phyloP scores from a whole-genome alignment of 148 eudicot genomes.

The Polygonum aviculare region DNA sequence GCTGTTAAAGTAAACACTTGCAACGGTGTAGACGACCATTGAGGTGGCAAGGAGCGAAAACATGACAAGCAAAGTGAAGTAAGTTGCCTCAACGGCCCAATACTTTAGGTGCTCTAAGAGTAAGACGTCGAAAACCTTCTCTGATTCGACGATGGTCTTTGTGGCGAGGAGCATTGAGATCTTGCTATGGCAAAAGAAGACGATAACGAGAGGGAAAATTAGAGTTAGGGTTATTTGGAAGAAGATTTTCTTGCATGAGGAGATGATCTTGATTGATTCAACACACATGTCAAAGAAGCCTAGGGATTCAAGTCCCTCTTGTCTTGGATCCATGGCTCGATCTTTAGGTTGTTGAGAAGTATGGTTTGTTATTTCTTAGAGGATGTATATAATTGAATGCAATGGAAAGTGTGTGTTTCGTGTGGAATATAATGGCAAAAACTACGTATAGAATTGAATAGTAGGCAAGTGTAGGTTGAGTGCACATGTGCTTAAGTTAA shows the following conservation, averaged over 20 bases:
- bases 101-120: constrained; percentile 14
- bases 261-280: constrained; percentile 24
- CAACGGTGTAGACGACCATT: constrained; percentile 33
- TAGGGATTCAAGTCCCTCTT: constrained; percentile 37
- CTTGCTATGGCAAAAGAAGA: constrained; percentile 24
- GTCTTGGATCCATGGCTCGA: constrained; percentile 8
- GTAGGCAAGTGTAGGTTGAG: not conserved
- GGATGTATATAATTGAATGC: not conserved
- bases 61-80: constrained; percentile 18
- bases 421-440: not conserved
- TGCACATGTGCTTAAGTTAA: not conserved
- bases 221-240: constrained; percentile 24
- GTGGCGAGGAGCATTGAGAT: constrained; percentile 17
- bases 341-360: not conserved
- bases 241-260: constrained; percentile 17
- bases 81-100: constrained; percentile 21
- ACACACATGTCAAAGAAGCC: constrained; percentile 36
- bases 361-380: not conserved
- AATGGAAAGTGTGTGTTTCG: not conserved
- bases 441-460: not conserved
- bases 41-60: constrained; percentile 30
- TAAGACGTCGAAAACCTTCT: constrained; percentile 9
- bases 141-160: constrained; percentile 15
- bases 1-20: constrained; percentile 24
- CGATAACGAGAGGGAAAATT: constrained; percentile 24